Percentiles rank a stretch among this genome's conserved stretches.
phyloP scores from a whole-genome alignment of 2,329 filamentous ascomycete species.

The Aspergillus felis region DNA sequence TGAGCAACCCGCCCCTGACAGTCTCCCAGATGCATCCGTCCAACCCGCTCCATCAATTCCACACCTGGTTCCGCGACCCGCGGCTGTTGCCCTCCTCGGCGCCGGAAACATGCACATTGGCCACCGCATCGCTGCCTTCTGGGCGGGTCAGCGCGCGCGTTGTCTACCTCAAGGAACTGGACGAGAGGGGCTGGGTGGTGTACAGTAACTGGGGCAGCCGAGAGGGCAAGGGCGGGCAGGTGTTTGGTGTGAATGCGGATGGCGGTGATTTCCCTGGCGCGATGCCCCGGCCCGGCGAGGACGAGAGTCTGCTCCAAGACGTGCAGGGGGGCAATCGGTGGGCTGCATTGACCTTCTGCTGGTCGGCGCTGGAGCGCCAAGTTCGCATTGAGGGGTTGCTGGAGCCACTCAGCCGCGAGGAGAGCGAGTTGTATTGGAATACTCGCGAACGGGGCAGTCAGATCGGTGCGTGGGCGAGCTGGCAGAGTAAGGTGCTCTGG shows the following conservation, averaged over 20 bases:
- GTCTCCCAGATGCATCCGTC: slow-evolving; percentile 39
- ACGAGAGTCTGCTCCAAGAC: slow-evolving; percentile 12
- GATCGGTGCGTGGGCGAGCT: slow-evolving; percentile 89
- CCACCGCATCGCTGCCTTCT: slow-evolving; percentile 77
- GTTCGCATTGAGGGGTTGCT: slow-evolving; percentile 80
- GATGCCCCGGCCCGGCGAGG: slow-evolving; percentile 56
- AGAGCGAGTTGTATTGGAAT: slow-evolving; percentile 66
- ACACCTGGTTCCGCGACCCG: slow-evolving; percentile 80
- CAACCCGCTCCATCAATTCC: slow-evolving; percentile 76
- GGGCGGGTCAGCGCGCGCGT: slow-evolving; percentile 80
- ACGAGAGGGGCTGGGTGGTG: slow-evolving; percentile 76
- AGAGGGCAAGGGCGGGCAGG: slow-evolving; percentile 46
- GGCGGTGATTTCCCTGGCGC: slow-evolving; percentile 42
- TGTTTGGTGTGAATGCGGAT: slow-evolving; percentile 27
- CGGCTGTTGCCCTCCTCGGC: slow-evolving; percentile 60
- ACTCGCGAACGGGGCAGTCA: slow-evolving; percentile 72
- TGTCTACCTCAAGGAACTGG: slow-evolving; percentile 95
- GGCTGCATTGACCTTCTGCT: slow-evolving; percentile 85
- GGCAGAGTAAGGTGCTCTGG: slow-evolving; percentile 74
- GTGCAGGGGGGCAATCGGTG: slow-evolving; percentile 58
- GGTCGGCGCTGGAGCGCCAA: slow-evolving; percentile 81
- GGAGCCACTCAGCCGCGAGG: slow-evolving; percentile 62
- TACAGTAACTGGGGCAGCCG: slow-evolving; percentile 85
- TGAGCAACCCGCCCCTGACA: slow-evolving; percentile 40
- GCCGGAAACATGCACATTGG: slow-evolving; percentile 83